Base-by-base conservation (phyloP, 306 rosid species). In the Cicer cuneatum region DNA sequence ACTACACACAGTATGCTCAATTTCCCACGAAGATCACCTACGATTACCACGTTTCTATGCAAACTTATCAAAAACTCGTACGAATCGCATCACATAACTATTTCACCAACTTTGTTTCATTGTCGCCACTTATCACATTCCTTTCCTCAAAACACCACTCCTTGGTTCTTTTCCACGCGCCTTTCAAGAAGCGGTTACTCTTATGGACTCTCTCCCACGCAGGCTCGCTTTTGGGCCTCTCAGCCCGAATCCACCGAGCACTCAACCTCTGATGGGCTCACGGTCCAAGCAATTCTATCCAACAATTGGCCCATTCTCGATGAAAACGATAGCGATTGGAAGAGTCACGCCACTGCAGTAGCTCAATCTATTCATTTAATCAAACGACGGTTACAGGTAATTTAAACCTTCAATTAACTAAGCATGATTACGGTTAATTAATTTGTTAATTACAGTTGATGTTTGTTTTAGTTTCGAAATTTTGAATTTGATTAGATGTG, bases 351-450 rank as follows among this genome's bases (percentile, higher is more conserved):
- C 42, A 18, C 92, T 14, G 93, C 96, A 15, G 72, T 94, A 53
- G 96, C 99, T 29, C 97, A 89, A 66, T 92, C 99, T 38, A 86
- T 90, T 82, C 83, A 85, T 73, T 56, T 92, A 9, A 90, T 92
- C 75, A 94, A 94, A 89, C 95, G 89, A 67, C 90, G 97, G 11
- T 84, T 88, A 57, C 87, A 90, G 96, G 99, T 89, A 60, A 37
- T 10, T 16, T 15, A 8, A 29, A 9, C n/a, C 41, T 59, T 71
- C 51, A 56, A 38, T 68, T 67, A 48, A 61, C 61, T 47, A 53
- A 41, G 12, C 47, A 40, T 29, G 38, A 16, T 66, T 66, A 14
- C 37, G 59, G 12, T 57, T 72, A 57, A 12, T 49, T 8, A 71
- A 12, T 10, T 45, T 14, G 7, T 66, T 18, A 16, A 62, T 24